A percentile compares a stretch with the other conserved stretches of the same genome.
These are phyloP conservation scores for Euphorbia pulcherrima DNA, from an alignment of 345 rosid genomes.

Conservation along the genomic window DNA sequence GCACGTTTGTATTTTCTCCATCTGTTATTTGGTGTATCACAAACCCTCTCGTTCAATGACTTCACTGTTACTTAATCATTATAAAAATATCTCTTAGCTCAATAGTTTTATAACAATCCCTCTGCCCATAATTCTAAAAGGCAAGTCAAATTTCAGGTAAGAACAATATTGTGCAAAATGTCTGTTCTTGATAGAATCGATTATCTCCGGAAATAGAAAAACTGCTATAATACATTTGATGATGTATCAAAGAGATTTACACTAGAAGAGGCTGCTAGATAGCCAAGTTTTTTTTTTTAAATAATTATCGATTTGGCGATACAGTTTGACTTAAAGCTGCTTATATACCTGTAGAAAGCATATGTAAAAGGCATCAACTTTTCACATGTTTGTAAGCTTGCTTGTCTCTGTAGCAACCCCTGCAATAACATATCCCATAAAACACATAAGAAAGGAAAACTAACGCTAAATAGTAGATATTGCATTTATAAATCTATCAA, in stretches of 20 bases:
- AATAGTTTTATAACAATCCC: conserved; percentile 7
- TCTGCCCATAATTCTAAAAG: background rate
- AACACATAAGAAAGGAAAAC: conserved; percentile 9
- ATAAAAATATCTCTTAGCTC: background rate
- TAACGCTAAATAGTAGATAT: background rate
- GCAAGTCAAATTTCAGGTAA: background rate
- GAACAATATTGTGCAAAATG: background rate
- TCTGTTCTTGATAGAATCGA: background rate
- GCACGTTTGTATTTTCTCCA: conserved; percentile 88
- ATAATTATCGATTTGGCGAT: too few relatives aligned
- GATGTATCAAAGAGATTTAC: too few relatives aligned
- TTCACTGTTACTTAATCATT: conserved; percentile 42
- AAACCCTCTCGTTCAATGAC: conserved; percentile 49
- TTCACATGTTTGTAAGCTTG: conserved; percentile 62
- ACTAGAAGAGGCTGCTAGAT: background rate
- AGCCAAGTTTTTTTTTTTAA: background rate
- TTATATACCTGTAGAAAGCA: conserved; percentile 22
- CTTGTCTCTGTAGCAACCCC: conserved; percentile 76
- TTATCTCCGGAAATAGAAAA: background rate
- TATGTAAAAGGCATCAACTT: conserved; percentile 27
- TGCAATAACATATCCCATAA: conserved; percentile 47
- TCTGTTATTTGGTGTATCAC: conserved; percentile 64
- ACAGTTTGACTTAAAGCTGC: background rate
- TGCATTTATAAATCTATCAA: too few relatives aligned
- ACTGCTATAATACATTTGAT: too few relatives aligned